A percentile compares a stretch with the other conserved stretches of the same genome.
These are phyloP conservation scores for Plantago lanceolata DNA, from an alignment of 305 asterid genomes.

Conservation along the genomic window DNA sequence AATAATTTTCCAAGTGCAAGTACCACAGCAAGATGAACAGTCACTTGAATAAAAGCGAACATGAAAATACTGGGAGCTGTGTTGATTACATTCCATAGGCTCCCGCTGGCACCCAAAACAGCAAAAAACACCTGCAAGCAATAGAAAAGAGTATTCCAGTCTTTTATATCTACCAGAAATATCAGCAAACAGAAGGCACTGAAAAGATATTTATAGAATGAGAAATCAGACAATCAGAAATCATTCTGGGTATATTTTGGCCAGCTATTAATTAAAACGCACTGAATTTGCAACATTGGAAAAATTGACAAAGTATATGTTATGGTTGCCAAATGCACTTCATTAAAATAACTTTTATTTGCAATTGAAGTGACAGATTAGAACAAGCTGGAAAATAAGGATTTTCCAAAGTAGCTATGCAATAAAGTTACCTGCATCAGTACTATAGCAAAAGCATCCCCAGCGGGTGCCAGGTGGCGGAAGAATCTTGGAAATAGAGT, in stretches of 20 bases:
- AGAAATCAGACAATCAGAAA: no score
- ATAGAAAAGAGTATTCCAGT: neutral
- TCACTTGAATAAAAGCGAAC: slow-evolving; percentile 69
- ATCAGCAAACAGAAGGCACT: neutral
- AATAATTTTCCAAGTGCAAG: slow-evolving; percentile 59
- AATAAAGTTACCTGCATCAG: neutral
- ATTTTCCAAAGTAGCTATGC: neutral
- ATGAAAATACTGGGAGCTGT: slow-evolving; percentile 75
- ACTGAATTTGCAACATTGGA: no score
- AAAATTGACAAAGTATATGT: no score
- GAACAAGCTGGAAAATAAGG: neutral
- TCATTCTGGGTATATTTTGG: no score
- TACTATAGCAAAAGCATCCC: slow-evolving; percentile 58
- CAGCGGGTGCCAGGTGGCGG: slow-evolving; percentile 64
- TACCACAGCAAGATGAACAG: slow-evolving; percentile 57
- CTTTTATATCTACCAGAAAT: neutral
- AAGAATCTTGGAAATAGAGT: slow-evolving; percentile 53
- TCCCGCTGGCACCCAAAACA: slow-evolving; percentile 79
- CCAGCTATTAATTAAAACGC: no score
- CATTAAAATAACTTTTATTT: no score
- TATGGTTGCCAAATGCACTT: no score
- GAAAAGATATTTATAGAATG: neutral
- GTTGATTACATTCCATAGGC: slow-evolving; percentile 61
- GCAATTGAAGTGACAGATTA: neutral
- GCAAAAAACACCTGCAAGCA: slow-evolving; percentile 76